Evolutionary conservation across 1,139 yeast genomes (phyloP).

Genomic region (Saccharomyces hybrid): DNA sequence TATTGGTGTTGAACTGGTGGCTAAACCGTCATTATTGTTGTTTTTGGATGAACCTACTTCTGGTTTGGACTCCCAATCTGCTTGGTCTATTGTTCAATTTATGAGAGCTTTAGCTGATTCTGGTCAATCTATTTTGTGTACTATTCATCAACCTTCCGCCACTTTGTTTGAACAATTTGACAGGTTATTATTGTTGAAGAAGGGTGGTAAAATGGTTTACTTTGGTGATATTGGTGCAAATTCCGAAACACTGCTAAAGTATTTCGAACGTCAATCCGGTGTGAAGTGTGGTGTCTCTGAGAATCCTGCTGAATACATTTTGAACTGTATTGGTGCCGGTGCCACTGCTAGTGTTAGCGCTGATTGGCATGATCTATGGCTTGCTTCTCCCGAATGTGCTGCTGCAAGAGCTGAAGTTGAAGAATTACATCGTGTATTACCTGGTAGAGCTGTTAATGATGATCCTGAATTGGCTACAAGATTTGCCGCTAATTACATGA

Average conservation of each 20-base stretch:
- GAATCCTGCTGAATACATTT: conserved; percentile 62
- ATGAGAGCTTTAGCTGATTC: conserved; percentile 45
- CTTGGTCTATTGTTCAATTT: conserved; percentile 49
- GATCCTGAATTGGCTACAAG: conserved; percentile 29
- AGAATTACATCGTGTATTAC: conserved; percentile 27
- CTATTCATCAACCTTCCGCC: conserved; percentile 55
- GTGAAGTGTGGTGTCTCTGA: conserved; percentile 41
- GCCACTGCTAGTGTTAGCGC: conserved; percentile 46
- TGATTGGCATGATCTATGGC: conserved; percentile 46
- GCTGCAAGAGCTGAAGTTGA: conserved; percentile 35
- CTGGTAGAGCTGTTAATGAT: conserved; percentile 26
- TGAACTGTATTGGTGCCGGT: conserved; percentile 61
- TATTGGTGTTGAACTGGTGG: conserved; percentile 56
- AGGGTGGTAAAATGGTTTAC: conserved; percentile 59
- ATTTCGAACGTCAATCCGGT: conserved; percentile 52
- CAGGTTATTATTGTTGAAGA: conserved; percentile 41
- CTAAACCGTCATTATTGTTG: conserved; percentile 45
- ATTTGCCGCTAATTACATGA: conserved; percentile 35
- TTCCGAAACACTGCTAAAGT: conserved; percentile 42
- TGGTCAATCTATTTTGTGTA: conserved; percentile 51
- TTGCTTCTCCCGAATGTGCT: conserved; percentile 36
- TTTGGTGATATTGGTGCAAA: conserved; percentile 58
- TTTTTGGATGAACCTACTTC: conserved; percentile 55
- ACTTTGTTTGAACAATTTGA: conserved; percentile 49
- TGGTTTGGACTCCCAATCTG: conserved; percentile 55